Percentiles rank a stretch among this genome's conserved stretches.
phyloP scores from a whole-genome alignment of 768 basidiomycete genomes.

The Atractiella rhizophila region DNA sequence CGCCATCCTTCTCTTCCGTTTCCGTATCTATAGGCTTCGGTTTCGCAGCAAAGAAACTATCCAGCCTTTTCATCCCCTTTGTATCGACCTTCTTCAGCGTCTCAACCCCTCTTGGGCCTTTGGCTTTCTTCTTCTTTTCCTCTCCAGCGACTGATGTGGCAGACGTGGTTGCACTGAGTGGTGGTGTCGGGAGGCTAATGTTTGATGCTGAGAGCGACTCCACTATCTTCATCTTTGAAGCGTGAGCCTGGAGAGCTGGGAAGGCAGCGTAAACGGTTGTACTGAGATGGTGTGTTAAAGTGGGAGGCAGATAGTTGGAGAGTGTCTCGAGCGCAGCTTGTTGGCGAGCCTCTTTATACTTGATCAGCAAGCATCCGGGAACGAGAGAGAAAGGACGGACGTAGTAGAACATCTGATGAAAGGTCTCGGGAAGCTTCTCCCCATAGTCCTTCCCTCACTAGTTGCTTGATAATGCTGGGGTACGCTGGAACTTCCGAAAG shows the following conservation, averaged over 20 bases:
- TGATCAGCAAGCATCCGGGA: not conserved
- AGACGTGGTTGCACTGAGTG: constrained; percentile 1
- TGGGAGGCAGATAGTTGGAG: constrained; percentile 7
- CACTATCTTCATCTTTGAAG: too few relatives aligned
- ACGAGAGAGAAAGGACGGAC: not conserved
- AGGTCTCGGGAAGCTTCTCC: constrained; percentile 4
- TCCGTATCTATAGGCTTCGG: not conserved
- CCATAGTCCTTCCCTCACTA: constrained; percentile 5
- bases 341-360: constrained; percentile 1
- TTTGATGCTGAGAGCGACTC: not conserved
- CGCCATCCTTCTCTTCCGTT: too few relatives aligned
- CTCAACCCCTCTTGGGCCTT: constrained; percentile 10
- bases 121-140: constrained; percentile 4
- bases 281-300: not conserved
- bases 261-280: constrained; percentile 2
- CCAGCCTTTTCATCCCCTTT: constrained; percentile 10
- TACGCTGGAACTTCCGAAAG: not conserved
- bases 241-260: not conserved
- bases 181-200: constrained; percentile 1
- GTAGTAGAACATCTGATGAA: not conserved
- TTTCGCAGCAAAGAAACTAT: constrained; percentile 6
- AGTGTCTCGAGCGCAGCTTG: constrained; percentile 5
- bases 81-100: constrained; percentile 13
- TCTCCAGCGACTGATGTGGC: constrained; percentile 7
- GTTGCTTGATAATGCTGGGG: not conserved